These are phyloP conservation scores for Metroxylon sagu DNA, from an alignment of 176 grass and related monocot species.

Conservation along the genomic window DNA sequence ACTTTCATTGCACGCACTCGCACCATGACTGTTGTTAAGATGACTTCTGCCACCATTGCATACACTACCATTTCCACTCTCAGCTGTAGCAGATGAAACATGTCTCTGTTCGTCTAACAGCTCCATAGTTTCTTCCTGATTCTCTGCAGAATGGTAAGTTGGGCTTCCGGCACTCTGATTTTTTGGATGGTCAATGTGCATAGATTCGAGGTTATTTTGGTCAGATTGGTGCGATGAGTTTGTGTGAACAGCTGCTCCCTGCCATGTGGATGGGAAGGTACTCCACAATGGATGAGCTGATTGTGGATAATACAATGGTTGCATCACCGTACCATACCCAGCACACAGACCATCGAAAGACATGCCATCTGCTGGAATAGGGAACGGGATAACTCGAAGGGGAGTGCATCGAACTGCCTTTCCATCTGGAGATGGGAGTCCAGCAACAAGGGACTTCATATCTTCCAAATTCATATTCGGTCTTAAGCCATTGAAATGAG, in stretches of 20 bases:
- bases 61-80: slow-evolving; percentile 32
- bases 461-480: slow-evolving; percentile 24
- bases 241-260: slow-evolving; percentile 20
- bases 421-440: slow-evolving; percentile 34
- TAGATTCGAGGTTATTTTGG: slow-evolving; percentile 13
- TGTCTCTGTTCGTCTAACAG: slow-evolving; percentile 25
- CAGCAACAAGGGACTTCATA: slow-evolving; percentile 14
- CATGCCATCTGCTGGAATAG: slow-evolving; percentile 50
- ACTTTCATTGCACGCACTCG: slow-evolving; percentile 24
- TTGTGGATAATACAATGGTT: slow-evolving; percentile 38
- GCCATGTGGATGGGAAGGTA: slow-evolving; percentile 19
- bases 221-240: slow-evolving; percentile 21
- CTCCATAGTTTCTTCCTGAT: slow-evolving; percentile 24
- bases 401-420: slow-evolving; percentile 28
- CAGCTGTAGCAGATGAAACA: slow-evolving; percentile 34
- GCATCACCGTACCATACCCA: slow-evolving; percentile 26
- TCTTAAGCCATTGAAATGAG: slow-evolving; percentile 37
- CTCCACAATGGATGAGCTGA: slow-evolving; percentile 43
- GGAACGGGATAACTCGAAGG: slow-evolving; percentile 59
- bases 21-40: slow-evolving; percentile 19
- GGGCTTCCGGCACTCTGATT: slow-evolving; percentile 8
- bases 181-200: slow-evolving; percentile 13
- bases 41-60: slow-evolving; percentile 28
- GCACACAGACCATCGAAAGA: slow-evolving; percentile 46
- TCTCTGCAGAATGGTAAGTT: slow-evolving; percentile 11